phyloP scores from a whole-genome alignment of 2,329 filamentous ascomycete genomes.

The Coniochaeta sp. region DNA sequence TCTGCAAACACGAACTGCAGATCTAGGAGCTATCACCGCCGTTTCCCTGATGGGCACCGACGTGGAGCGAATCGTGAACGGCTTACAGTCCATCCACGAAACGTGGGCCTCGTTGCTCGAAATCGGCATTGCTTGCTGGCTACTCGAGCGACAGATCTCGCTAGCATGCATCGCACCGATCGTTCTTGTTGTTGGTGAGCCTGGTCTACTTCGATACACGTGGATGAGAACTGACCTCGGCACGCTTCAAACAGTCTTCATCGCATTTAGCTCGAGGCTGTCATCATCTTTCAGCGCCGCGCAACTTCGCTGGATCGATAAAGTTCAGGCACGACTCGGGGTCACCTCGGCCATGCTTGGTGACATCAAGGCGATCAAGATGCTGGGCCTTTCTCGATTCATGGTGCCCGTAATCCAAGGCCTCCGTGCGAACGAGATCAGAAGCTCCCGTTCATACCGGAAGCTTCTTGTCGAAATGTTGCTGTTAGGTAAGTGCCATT shows the following conservation, averaged over 20 bases:
- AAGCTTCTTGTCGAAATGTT: slow-evolving; percentile 26
- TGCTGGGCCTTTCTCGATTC: slow-evolving; percentile 30
- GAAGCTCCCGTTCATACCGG: slow-evolving; percentile 27
- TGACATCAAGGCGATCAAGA: slow-evolving; percentile 35
- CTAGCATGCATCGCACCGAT: slow-evolving; percentile 39
- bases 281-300: slow-evolving; percentile 21
- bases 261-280: slow-evolving; percentile 13
- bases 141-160: slow-evolving; percentile 39
- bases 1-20: too few species aligned
- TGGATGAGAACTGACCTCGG: background rate
- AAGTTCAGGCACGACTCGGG: slow-evolving; percentile 31
- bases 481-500: too few species aligned
- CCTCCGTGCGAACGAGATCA: slow-evolving; percentile 28
- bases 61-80: slow-evolving; percentile 31
- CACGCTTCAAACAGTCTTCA: slow-evolving; percentile 6
- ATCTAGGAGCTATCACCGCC: too few species aligned
- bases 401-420: slow-evolving; percentile 23
- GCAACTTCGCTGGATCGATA: slow-evolving; percentile 30
- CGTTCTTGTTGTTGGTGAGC: slow-evolving; percentile 27
- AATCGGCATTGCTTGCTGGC: slow-evolving; percentile 47
- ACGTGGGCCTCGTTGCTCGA: slow-evolving; percentile 53
- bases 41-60: slow-evolving; percentile 44
- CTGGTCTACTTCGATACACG: background rate
- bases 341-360: slow-evolving; percentile 29
- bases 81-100: slow-evolving; percentile 39